Evolutionary conservation across 345 rosid species (phyloP), one percentile per base, ranked within the genome.

Genomic region (Linum lewisii): DNA sequence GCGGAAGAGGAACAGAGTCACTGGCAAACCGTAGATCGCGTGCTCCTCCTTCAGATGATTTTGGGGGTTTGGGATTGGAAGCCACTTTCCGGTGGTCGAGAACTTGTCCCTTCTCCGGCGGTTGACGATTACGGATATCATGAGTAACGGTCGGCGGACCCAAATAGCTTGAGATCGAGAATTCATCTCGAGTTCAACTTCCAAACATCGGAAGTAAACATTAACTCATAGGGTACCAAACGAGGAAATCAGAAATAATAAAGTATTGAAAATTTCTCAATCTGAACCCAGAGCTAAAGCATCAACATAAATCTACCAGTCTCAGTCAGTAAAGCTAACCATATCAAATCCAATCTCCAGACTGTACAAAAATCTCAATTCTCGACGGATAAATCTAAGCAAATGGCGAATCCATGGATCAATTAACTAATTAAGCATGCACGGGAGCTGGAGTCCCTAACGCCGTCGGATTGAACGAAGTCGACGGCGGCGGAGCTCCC

Each of bases 401-500:
- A 2, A 1, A n/a, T 57, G 44, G 19, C 3, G n/a, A 26, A 34
- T 18, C 20, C 22, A 57, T 6, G 36, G 63, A 55, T 62, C 60
- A 57, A 62, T n/a, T n/a, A n/a, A n/a, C n/a, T n/a, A n/a, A n/a
- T 72, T 79, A 77, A 51, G 82, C 76, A 69, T 80, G 81, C 77
- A 76, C 72, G 58, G 90, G 95, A 47, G 81, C 93, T 13, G 88
- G 92, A 64, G 79, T 58, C 45, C 53, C 78, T 61, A 66, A 61
- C 67, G 59, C 66, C 6, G 86, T 29, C 54, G 82, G 88, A 64
- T 61, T 81, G 37, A 52, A 18, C 24, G 21, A 52, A 6, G 57
- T 22, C 10, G 66, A 57, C 7, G 98, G 95, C 56, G 96, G 82
- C 18, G 84, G 61, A 29, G 79, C 78, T 15, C 25, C 72, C 0